Conservation (phyloP, 2,329 filamentous ascomycete genomes). For the Penicillium decumbens region DNA sequence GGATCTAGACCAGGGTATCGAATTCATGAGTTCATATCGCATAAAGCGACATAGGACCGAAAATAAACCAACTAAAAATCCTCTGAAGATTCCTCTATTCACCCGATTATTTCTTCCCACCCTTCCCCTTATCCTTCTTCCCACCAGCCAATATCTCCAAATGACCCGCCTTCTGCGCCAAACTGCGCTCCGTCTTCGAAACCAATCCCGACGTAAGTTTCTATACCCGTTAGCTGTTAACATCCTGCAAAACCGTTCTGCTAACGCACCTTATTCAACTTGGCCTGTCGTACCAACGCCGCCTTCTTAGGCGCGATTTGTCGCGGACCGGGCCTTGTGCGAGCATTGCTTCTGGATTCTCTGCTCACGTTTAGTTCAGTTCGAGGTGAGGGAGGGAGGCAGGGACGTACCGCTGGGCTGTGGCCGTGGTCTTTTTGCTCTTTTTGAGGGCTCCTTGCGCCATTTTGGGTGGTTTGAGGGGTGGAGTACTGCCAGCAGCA, state of each 20-base stretch:
- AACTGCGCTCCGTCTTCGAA: conserved; percentile 61
- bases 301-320: conserved; percentile 65
- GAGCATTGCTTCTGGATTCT: conserved; percentile 30
- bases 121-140: conserved; percentile 52
- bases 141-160: conserved; percentile 63
- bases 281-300: conserved; percentile 55
- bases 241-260: too few relatives aligned
- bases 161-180: conserved; percentile 65
- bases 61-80: too few relatives aligned
- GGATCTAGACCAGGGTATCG: conserved; percentile 17
- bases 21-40: conserved; percentile 19
- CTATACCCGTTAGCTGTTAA: conserved; percentile 23
- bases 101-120: conserved; percentile 29
- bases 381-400: neutral
- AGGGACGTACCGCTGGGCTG: conserved; percentile 42
- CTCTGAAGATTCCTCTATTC: neutral
- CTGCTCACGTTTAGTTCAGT: neutral
- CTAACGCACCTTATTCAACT: conserved; percentile 56
- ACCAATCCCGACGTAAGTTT: conserved; percentile 61
- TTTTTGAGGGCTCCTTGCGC: conserved; percentile 50
- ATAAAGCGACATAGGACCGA: too few relatives aligned
- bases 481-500: conserved; percentile 9
- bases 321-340: conserved; percentile 55
- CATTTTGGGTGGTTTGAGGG: conserved; percentile 32
- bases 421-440: conserved; percentile 29